Evolutionary conservation across 306 rosid species (phyloP), one percentile per base, ranked within the genome.

Genomic region (Prunus padus): DNA sequence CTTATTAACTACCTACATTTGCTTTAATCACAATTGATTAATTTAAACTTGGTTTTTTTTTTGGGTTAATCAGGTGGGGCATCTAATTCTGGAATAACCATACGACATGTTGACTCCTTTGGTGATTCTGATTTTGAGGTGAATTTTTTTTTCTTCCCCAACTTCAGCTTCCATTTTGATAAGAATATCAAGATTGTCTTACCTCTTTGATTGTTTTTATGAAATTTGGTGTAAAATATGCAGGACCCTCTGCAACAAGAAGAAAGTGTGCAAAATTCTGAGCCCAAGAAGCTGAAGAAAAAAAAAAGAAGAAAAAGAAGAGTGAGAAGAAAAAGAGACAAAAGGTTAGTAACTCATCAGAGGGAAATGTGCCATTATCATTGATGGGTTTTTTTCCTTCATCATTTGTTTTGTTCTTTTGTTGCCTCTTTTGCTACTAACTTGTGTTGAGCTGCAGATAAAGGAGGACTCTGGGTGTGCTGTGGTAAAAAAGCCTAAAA

Each of bases 71-170:
- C 79, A 88, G 94, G 97, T 65, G 84, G 89, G 31, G 69, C 90
- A 73, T 88, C 97, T 37, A 87, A 77, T 77, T 75, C 92, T 8
- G 73, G 80, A 77, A 81, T 85, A 73, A 74, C 0, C 46, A 81
- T 92, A 63, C 88, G 81, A 57, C 97, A 89, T 77, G 95, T 94
- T 54, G 84, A 87, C 37, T 84, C 95, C 70, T 92, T 94, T 67
- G 97, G 83, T 49, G 95, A 87, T 56, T 49, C 79, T 47, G 95
- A 81, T 55, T 45, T 70, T 69, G 82, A 87, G 97, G 96, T 90
- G 75, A 20, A 22, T 44, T 2, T 13, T 3, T 28, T 8, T 8
- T 3, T 54, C 0, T 13, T 40, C 20, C 14, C 23, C 15, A 9
- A 62, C 11, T 33, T 54, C 14, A 1, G 31, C 5, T 20, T 65